phyloP scores from a whole-genome alignment of 805 yeast species.

The Pichia insulana region DNA sequence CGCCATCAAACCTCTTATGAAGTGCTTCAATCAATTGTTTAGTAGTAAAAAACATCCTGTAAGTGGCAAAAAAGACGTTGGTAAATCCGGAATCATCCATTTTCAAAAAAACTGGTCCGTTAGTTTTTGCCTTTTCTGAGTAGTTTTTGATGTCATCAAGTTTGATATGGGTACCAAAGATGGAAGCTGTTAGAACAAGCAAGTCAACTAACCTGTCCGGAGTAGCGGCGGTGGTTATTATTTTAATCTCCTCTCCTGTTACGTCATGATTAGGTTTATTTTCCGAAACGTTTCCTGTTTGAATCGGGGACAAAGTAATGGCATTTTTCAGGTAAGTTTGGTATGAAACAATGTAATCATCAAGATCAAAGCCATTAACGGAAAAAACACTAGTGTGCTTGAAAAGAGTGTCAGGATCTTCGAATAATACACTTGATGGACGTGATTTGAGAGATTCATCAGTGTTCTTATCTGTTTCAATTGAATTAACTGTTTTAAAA shows the following conservation, averaged over 20 bases:
- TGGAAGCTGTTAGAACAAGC: conserved; percentile 60
- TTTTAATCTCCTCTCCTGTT: conserved; percentile 14
- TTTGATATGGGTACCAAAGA: conserved; percentile 38
- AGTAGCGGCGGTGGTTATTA: conserved; percentile 50
- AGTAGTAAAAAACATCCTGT: conserved; percentile 58
- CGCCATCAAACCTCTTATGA: conserved; percentile 48
- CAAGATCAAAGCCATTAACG: conserved; percentile 26
- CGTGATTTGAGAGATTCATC: conserved; percentile 20
- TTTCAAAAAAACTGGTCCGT: conserved; percentile 29
- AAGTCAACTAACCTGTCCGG: conserved; percentile 73
- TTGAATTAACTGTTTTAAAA: conserved; percentile 40
- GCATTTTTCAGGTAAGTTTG: conserved; percentile 20
- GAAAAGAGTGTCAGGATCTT: conserved; percentile 16
- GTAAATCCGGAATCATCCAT: conserved; percentile 62
- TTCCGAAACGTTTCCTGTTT: not conserved
- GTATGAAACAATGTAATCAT: conserved; percentile 22
- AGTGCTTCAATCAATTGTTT: conserved; percentile 42
- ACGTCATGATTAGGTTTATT: not conserved
- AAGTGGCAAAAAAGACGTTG: conserved; percentile 61
- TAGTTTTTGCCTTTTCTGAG: conserved; percentile 16
- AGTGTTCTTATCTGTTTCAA: conserved; percentile 19
- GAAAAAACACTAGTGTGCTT: conserved; percentile 30
- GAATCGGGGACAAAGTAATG: not conserved
- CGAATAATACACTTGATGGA: conserved; percentile 29
- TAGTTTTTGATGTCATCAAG: conserved; percentile 35